Evolutionary conservation across 768 basidiomycete genomes (phyloP), one percentile per base, ranked within the genome.

Genomic region (Boletus rubescentipes): DNA sequence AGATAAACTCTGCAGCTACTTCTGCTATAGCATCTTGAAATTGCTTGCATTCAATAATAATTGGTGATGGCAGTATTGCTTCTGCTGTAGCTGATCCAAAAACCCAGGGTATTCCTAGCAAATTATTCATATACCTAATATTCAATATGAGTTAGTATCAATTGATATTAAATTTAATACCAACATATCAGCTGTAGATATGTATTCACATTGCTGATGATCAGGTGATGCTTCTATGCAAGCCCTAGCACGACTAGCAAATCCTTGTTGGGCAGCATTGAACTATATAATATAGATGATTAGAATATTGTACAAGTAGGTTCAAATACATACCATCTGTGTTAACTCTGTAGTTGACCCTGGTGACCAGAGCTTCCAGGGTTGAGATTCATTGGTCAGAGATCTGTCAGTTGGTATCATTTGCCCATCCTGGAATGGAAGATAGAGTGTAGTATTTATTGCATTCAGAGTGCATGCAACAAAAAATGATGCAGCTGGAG

Each of bases 301-400:
- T 23, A n/a, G n/a, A 36, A 36, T n/a, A 12, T 4, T n/a, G 20
- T 46, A 4, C 8, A 47, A 11, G 21, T 10, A 18, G 5, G 16
- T 36, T 14, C 10, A 21, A 46, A n/a, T n/a, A n/a, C n/a, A 36
- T 35, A 46, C 54, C n/a, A 23, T 4, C 15, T 30, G 37, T 12
- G 54, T 42, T 8, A 46, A 16, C 15, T 54, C 36, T 44, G 51
- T 47, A 3, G 10, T 49, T 18, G 15, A 6, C 23, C 38, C 39
- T 37, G 52, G 44, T 43, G 49, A 48, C 56, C 55, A 60, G 15
- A 54, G 26, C 2, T 18, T 38, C 56, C 56, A 58, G 9, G 49
- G 5, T 12, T 7, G 26, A 43, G 11, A 1, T 31, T 34, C 32
- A 4, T 46, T 16, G 9, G 15, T 23, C n/a, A n/a, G n/a, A n/a